A percentile compares a stretch with the other conserved stretches of the same genome.
Conservation (phyloP, 805 yeast species). For the Cyberlindnera mississippiensis region DNA sequence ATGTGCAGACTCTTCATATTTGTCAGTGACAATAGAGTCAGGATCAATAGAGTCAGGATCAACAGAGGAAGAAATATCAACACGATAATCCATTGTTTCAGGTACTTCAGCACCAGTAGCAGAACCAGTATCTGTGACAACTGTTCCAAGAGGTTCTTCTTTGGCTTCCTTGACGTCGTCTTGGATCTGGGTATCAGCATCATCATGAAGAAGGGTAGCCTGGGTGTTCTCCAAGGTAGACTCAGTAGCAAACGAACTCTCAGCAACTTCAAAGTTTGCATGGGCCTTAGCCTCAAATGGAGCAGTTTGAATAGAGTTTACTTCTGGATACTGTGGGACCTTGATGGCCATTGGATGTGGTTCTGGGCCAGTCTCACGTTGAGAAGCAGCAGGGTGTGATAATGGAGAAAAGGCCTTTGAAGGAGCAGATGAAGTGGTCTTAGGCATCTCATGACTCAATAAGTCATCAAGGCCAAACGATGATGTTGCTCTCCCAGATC, state of each 20-base stretch:
- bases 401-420: too few species aligned
- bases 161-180: neutral
- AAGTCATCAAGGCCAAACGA: neutral
- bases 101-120: neutral
- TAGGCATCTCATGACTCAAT: neutral
- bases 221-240: slow-evolving; percentile 1
- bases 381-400: too few species aligned
- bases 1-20: too few species aligned
- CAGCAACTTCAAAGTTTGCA: neutral
- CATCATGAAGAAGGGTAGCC: neutral
- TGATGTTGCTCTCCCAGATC: neutral
- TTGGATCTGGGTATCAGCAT: neutral
- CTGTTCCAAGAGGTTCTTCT: neutral
- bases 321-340: neutral
- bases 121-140: too few species aligned
- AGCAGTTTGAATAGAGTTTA: neutral
- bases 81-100: neutral
- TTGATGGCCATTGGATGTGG: too few species aligned
- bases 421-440: too few species aligned
- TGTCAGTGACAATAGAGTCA: too few species aligned
- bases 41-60: too few species aligned
- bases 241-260: slow-evolving; percentile 9
- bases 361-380: too few species aligned
- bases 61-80: too few species aligned
- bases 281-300: neutral